Evolutionary conservation across 208 protist species (phyloP).

Genomic region (Leishmania arabica): DNA sequence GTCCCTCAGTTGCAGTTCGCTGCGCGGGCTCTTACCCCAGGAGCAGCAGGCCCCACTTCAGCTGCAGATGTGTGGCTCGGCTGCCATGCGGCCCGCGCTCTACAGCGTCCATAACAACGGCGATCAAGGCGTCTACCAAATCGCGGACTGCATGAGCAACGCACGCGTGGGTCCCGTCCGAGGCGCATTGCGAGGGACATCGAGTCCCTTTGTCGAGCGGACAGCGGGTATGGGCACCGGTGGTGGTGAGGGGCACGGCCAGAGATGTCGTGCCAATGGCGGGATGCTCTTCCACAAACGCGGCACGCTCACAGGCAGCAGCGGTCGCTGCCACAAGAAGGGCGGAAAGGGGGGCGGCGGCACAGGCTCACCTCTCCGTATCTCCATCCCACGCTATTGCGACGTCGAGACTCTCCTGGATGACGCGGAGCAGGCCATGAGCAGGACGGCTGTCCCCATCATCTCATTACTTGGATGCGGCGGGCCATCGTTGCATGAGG

Average conservation of each 20-base stretch:
- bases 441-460: conserved; percentile 16
- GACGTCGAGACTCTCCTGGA: conserved; percentile 31
- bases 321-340: not conserved
- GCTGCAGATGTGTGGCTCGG: not conserved
- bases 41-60: not conserved
- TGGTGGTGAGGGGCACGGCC: not conserved
- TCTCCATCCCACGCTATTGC: conserved; percentile 20
- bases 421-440: conserved; percentile 21
- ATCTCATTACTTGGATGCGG: conserved; percentile 14
- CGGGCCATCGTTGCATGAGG: not conserved
- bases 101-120: not conserved
- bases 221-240: not conserved
- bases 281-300: not conserved
- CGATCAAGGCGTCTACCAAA: not conserved
- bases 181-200: not conserved
- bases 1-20: not conserved
- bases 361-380: not conserved
- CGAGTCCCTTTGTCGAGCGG: not conserved
- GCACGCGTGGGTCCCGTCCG: not conserved
- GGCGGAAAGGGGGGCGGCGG: not conserved
- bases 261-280: not conserved
- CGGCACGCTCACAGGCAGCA: not conserved
- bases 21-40: not conserved
- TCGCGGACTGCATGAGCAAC: not conserved
- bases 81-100: not conserved